Evolutionary conservation across 768 basidiomycete species (phyloP).

Genomic region (Phlebiopsis flavidoalba): DNA sequence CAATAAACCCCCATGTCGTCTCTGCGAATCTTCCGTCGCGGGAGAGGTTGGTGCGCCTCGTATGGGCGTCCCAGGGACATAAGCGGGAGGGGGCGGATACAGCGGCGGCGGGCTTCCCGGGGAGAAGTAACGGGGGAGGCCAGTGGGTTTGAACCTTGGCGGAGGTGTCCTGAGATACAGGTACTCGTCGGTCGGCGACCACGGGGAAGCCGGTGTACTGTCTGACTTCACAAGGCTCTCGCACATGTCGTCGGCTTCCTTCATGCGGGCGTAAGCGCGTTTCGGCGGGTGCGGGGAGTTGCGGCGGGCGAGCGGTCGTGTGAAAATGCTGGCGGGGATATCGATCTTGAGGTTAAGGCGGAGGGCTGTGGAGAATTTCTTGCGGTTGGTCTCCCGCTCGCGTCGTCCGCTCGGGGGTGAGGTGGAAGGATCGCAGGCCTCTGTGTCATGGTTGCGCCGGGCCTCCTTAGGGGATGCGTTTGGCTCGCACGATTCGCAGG

Average conservation of each 20-base stretch:
- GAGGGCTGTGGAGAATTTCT: constrained; percentile 9
- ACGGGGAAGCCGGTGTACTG: constrained; percentile 17
- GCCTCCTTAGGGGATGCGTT: not conserved
- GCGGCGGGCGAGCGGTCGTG: not conserved
- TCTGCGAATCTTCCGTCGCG: not conserved
- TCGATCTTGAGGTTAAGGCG: constrained; percentile 16
- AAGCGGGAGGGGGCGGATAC: constrained; percentile 19
- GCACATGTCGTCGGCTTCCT: not conserved
- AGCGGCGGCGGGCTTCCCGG: constrained; percentile 15
- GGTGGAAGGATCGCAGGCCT: constrained; percentile 12
- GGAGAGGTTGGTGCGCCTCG: constrained; percentile 7
- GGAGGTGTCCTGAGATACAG: constrained; percentile 11
- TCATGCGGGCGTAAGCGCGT: constrained; percentile 4
- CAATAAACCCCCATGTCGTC: not conserved
- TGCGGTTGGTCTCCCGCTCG: constrained; percentile 10
- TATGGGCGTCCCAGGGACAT: constrained; percentile 16
- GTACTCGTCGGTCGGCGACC: constrained; percentile 19
- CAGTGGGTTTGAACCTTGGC: constrained; percentile 4
- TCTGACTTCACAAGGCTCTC: not conserved
- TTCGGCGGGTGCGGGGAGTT: not conserved
- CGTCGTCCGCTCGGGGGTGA: constrained; percentile 8
- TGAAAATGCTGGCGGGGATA: not conserved
- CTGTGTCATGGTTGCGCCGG: not conserved
- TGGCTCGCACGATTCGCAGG: not conserved
- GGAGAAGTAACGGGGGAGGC: constrained; percentile 6